phyloP scores from a whole-genome alignment of 352 stramenopile species.

The Globisporangium barbulae region DNA sequence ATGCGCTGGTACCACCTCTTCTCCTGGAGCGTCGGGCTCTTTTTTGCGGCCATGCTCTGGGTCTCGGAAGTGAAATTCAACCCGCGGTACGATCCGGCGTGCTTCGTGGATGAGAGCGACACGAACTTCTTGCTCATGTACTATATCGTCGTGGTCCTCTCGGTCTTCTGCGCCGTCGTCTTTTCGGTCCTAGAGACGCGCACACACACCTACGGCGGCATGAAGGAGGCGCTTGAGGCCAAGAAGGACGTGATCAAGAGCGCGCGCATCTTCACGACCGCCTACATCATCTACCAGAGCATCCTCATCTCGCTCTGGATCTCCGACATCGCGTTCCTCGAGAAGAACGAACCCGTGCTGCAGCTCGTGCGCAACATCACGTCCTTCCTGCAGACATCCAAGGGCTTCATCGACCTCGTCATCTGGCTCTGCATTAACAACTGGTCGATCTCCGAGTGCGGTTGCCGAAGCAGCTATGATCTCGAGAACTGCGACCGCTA shows the following conservation, averaged over 20 bases:
- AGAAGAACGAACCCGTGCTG: slow-evolving; percentile 25
- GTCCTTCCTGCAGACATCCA: slow-evolving; percentile 69
- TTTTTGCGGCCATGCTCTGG: slow-evolving; percentile 60
- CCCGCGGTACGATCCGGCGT: slow-evolving; percentile 40
- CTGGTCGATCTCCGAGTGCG: slow-evolving; percentile 27
- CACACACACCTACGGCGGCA: slow-evolving; percentile 67
- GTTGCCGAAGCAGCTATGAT: slow-evolving; percentile 1
- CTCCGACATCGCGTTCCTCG: slow-evolving; percentile 49
- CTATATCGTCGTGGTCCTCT: slow-evolving; percentile 73
- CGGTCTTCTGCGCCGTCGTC: slow-evolving; percentile 53
- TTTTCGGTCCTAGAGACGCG: slow-evolving; percentile 72
- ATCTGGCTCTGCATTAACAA: slow-evolving; percentile 84
- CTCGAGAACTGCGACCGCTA: slow-evolving; percentile 41
- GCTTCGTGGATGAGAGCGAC: slow-evolving; percentile 74
- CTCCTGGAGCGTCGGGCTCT: slow-evolving; percentile 54
- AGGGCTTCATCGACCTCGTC: slow-evolving; percentile 80
- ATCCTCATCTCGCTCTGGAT: slow-evolving; percentile 81
- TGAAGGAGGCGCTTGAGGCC: slow-evolving; percentile 71
- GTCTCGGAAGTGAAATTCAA: slow-evolving; percentile 50
- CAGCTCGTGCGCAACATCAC: slow-evolving; percentile 50
- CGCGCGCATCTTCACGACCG: slow-evolving; percentile 74
- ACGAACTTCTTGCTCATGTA: slow-evolving; percentile 64
- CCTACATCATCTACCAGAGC: slow-evolving; percentile 82
- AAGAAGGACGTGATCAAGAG: slow-evolving; percentile 83
- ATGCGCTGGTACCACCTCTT: slow-evolving; percentile 72